These are phyloP conservation scores for Zasmidium cellare DNA, from an alignment of 2,329 filamentous ascomycete species.

Conservation along the genomic window DNA sequence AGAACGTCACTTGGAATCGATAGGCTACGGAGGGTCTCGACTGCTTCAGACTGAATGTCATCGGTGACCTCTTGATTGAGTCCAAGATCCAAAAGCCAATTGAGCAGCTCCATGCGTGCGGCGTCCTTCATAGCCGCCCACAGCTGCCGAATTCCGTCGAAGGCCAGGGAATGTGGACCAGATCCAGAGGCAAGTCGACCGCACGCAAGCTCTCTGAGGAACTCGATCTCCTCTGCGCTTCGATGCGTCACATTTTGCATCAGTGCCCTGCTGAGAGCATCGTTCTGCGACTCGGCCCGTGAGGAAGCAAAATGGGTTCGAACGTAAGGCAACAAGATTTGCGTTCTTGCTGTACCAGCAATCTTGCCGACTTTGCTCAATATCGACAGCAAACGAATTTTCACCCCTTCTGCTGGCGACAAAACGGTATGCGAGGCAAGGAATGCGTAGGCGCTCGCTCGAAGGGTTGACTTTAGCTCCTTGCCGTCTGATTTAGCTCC, in stretches of 20 bases:
- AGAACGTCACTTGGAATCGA: conserved; percentile 73
- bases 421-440: conserved; percentile 70
- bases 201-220: conserved; percentile 54
- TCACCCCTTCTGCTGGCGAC: conserved; percentile 69
- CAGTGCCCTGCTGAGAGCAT: conserved; percentile 54
- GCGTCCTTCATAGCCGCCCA: conserved; percentile 73
- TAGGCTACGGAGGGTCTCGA: conserved; percentile 71
- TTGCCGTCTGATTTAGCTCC: conserved; percentile 22
- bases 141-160: conserved; percentile 67
- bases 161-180: conserved; percentile 56
- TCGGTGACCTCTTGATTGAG: conserved; percentile 33
- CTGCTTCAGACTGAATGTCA: conserved; percentile 57
- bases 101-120: conserved; percentile 59
- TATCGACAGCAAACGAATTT: conserved; percentile 68
- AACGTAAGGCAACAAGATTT: conserved; percentile 73
- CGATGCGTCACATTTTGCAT: conserved; percentile 56
- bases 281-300: conserved; percentile 48
- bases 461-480: conserved; percentile 61
- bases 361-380: conserved; percentile 72
- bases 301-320: conserved; percentile 65
- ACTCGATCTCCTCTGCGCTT: conserved; percentile 58
- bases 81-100: conserved; percentile 61
- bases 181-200: conserved; percentile 43
- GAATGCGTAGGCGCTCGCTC: conserved; percentile 68
- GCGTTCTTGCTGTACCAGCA: conserved; percentile 69